Evolutionary conservation across 2,329 filamentous ascomycete species (phyloP), one percentile per base, ranked within the genome.

Genomic region (Pseudogymnoascus verrucosus): DNA sequence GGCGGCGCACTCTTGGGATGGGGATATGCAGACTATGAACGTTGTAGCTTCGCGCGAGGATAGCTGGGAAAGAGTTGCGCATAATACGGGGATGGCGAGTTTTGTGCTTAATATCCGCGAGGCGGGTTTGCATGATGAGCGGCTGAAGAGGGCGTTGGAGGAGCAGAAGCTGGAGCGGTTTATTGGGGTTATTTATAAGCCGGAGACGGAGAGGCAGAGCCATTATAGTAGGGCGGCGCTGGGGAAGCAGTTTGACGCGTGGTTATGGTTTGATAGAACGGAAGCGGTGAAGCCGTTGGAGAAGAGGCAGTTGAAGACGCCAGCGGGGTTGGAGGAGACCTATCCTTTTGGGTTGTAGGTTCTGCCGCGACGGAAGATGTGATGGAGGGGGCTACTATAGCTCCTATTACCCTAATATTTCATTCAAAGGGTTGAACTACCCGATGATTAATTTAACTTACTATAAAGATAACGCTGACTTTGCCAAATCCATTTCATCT

Each of bases 151-250:
- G 54, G 73, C 72, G 7, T 68, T 82, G 57, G 69, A 67, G 54
- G 70, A 71, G 40, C 75, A 75, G 68, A 70, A 76, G 54, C 69
- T 82, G n/a, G 75, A 83, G 71, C 74, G 80, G 10, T 82, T 82
- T 66, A 83, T 83, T 51, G 80, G 80, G 0, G 81, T 83, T 11
- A 79, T 83, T 36, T 83, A 83, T 67, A 73, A 76, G 3, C 70
- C 70, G 23, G 59, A 64, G 12, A 60, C 44, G 19, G 63, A 54
- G 47, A 8, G 23, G 23, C 47, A 63, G 44, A 62, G 40, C 3
- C 63, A 62, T 62, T 62, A 64, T 11, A 54, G 28, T 11, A 47
- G 5, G 47, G 60, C 23, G 4, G 54, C 62, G 11, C 12, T 64
- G 42, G 59, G 39, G 21, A 40, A 62, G 23, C 63, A 61, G 26